Conservation (phyloP, 2,329 filamentous ascomycete species). For the Stemphylium vesicarium region DNA sequence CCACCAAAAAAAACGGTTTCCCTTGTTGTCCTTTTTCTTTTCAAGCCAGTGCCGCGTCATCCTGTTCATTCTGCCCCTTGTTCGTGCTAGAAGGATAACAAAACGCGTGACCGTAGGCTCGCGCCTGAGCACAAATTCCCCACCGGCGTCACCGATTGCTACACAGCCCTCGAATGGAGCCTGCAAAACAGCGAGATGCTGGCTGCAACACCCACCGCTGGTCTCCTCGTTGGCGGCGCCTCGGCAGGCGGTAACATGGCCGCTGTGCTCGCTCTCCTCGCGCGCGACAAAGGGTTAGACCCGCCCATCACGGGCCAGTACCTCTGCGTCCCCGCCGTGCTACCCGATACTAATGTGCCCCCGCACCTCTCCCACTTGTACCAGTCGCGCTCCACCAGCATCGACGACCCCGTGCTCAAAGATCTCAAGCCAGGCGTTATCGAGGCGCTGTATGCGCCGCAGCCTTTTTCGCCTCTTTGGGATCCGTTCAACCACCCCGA, state of each 20-base stretch:
- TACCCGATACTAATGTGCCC: conserved; percentile 51
- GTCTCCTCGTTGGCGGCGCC: conserved; percentile 59
- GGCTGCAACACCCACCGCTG: conserved; percentile 51
- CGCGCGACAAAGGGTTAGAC: conserved; percentile 49
- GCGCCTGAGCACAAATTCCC: conserved; percentile 61
- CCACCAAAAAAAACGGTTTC: too few species aligned
- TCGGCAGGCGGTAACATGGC: conserved; percentile 61
- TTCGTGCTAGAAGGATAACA: too few species aligned
- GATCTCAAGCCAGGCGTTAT: conserved; percentile 17
- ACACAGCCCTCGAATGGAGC: conserved; percentile 55
- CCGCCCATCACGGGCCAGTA: conserved; percentile 56
- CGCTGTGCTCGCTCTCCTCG: conserved; percentile 54
- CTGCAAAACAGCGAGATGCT: conserved; percentile 37
- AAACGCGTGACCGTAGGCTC: conserved; percentile 38
- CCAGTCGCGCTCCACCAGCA: conserved; percentile 44
- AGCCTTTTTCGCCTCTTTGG: conserved; percentile 37
- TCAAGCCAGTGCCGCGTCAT: neutral
- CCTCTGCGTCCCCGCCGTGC: conserved; percentile 56
- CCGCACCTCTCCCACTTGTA: conserved; percentile 50
- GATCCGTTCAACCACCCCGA: conserved; percentile 44
- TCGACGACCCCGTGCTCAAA: conserved; percentile 33
- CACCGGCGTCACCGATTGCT: conserved; percentile 56
- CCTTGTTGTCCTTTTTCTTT: too few species aligned
- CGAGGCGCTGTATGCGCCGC: conserved; percentile 32
- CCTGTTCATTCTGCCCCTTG: too few species aligned